Percentiles rank a stretch among this genome's conserved stretches.
Evolutionary conservation across 805 yeast species (phyloP).

Genomic region (Candida krabiensis): DNA sequence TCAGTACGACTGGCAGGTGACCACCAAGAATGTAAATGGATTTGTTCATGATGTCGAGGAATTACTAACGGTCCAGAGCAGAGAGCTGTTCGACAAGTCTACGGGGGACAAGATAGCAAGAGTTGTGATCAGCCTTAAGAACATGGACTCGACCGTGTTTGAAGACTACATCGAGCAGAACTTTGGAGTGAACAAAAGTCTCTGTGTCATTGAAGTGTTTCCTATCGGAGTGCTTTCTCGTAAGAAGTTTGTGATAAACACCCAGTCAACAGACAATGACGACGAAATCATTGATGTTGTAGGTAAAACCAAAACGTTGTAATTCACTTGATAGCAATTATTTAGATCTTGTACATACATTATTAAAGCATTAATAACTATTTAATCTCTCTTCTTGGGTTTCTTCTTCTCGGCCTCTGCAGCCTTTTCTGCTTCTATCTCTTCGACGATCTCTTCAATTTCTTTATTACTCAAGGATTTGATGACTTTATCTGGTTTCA

Average conservation of each 20-base stretch:
- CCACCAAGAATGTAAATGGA: slow-evolving; percentile 19
- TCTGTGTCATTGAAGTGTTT: slow-evolving; percentile 27
- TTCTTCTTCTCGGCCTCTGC: slow-evolving; percentile 78
- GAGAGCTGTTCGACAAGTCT: slow-evolving; percentile 28
- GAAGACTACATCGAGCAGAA: slow-evolving; percentile 26
- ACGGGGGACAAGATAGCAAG: slow-evolving; percentile 25
- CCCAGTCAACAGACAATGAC: slow-evolving; percentile 21
- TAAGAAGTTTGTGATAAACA: slow-evolving; percentile 25
- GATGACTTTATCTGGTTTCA: slow-evolving; percentile 67
- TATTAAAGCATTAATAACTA: neutral
- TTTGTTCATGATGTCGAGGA: slow-evolving; percentile 23
- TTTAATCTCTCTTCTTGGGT: slow-evolving; percentile 32
- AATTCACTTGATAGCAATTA: slow-evolving; percentile 1
- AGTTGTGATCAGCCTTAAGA: slow-evolving; percentile 23
- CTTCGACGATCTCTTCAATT: slow-evolving; percentile 71
- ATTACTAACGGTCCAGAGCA: slow-evolving; percentile 28
- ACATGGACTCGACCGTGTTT: slow-evolving; percentile 17
- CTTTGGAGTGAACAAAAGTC: slow-evolving; percentile 23
- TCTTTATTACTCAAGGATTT: slow-evolving; percentile 65
- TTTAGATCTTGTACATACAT: slow-evolving; percentile 4
- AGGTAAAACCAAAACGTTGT: slow-evolving; percentile 28
- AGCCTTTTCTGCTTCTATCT: slow-evolving; percentile 85
- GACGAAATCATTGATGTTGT: slow-evolving; percentile 29
- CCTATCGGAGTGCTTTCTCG: slow-evolving; percentile 21
- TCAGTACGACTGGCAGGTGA: slow-evolving; percentile 25